Percentiles rank a stretch among this genome's conserved stretches.
phyloP scores from a whole-genome alignment of 139 green algal species.

The Microglena sp. region DNA sequence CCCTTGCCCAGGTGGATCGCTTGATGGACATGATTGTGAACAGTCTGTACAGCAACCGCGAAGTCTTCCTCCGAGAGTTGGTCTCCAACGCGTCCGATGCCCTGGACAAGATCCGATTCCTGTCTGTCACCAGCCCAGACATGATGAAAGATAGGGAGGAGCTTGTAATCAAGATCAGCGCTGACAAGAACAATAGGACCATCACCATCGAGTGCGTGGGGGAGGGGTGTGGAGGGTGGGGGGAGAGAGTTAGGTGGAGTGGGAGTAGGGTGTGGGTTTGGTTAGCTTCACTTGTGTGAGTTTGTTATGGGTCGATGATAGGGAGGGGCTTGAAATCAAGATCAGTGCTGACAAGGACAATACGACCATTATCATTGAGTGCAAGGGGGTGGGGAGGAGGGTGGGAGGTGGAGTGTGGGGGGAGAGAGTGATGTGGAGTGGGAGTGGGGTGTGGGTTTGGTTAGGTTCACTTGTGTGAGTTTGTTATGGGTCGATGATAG shows the following conservation, averaged over 20 bases:
- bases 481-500: no score
- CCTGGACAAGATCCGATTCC: conserved; percentile 84
- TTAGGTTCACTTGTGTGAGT: no score
- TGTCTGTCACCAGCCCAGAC: conserved; percentile 44
- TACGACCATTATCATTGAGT: conserved; percentile 88
- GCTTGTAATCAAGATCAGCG: conserved; percentile 83
- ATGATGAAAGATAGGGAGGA: conserved; percentile 47
- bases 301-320: no score
- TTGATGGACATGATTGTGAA: conserved; percentile 99
- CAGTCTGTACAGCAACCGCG: conserved; percentile 90
- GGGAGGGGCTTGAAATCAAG: conserved; percentile 89
- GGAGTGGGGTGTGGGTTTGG: no score
- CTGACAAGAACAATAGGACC: conserved; percentile 70
- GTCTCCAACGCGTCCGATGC: conserved; percentile 92
- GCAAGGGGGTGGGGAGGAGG: no score
- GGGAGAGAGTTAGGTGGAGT: no score
- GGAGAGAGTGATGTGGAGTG: no score
- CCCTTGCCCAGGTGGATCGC: conserved; percentile 90
- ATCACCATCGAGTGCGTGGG: conserved; percentile 81
- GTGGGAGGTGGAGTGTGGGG: no score
- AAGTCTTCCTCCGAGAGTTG: conserved; percentile 87
- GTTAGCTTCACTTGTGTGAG: no score
- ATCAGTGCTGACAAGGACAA: conserved; percentile 74
- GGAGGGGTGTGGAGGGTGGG: no score
- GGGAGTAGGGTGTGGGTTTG: no score